Evolutionary conservation across 208 protist genomes (phyloP).

Genomic region (Phytomonas serpens): DNA sequence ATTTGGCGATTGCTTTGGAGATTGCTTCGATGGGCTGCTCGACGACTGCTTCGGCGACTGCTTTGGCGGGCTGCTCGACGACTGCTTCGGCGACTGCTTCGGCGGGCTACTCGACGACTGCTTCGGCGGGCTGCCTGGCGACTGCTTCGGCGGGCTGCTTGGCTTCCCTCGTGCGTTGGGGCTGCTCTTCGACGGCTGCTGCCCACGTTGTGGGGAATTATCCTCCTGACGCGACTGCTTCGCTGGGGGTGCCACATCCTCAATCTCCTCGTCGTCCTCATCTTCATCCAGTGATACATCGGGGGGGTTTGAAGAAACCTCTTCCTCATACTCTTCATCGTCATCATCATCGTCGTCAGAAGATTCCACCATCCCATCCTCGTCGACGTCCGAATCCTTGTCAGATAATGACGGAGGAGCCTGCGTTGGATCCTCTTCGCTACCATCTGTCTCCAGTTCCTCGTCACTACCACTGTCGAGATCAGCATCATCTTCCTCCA

Average conservation of each 20-base stretch:
- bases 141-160: not conserved
- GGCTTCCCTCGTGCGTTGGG: too few relatives aligned
- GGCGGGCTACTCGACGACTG: constrained; percentile 3
- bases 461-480: constrained; percentile 15
- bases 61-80: too few relatives aligned
- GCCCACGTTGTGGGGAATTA: constrained; percentile 9
- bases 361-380: too few relatives aligned
- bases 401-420: not conserved
- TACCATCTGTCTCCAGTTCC: constrained; percentile 10
- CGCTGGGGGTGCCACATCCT: constrained; percentile 17
- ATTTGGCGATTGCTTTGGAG: not conserved
- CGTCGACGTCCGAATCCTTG: constrained; percentile 11
- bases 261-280: constrained; percentile 24
- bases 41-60: too few relatives aligned
- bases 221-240: constrained; percentile 24
- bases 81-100: not conserved
- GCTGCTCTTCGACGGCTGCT: not conserved
- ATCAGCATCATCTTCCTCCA: constrained; percentile 19
- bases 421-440: constrained; percentile 4
- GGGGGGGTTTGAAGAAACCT: constrained; percentile 6
- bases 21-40: too few relatives aligned
- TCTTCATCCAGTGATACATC: constrained; percentile 6
- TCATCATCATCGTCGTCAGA: constrained; percentile 1
- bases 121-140: not conserved
- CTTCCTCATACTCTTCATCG: constrained; percentile 19